Base-by-base conservation (phyloP, 2,329 filamentous ascomycete species). In the Neocucurbitaria cava region DNA sequence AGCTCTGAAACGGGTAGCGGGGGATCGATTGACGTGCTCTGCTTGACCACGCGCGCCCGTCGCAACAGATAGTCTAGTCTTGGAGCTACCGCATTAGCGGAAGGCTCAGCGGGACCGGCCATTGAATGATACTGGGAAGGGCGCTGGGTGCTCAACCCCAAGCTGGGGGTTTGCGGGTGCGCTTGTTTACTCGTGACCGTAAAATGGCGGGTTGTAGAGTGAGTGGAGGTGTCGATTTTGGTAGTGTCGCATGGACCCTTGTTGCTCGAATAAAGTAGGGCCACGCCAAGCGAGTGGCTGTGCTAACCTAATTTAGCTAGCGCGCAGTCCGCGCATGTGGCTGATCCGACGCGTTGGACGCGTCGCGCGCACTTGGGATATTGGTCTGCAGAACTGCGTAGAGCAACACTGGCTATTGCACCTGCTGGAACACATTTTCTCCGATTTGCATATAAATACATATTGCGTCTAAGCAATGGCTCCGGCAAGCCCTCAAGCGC, bases 1-100 rank as follows among this genome's bases (percentile, higher is more conserved):
- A 82, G 65, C 41, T 78, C 75, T 6, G 76, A 69, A 1, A 74
- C 69, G n/a, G 76, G 74, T 4, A 82, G 65, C 13, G 78, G 75
- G 40, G 79, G 79, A 46, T 81, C 77, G 18, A 82, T 76, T 1
- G 76, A 70, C 15, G 70, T 69, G 44, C 70, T 72, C 11, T 65
- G 65, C 59, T 82, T 82, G 54, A 78, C 56, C 9, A 55, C 56
- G 44, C 71, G 65, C 23, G 80, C 80, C 23, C 71, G 74, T 31
- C 69, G 68, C 28, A 82, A 68, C n/a, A 82, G 64, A 28, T 66
- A 61, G 36, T 72, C 65, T 17, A 82, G 65, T 54, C 73, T 73
- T n/a, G 49, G 51, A 21, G 65, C 62, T n/a, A 74, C 64, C 20
- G 64, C 53, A 33, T 58, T 65, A 10, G 71, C 63, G 24, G 71